Evolutionary conservation across 1,284 basidiomycete genomes (phyloP), one percentile per base, ranked within the genome.

Genomic region (Lentinula novae-zelandiae): DNA sequence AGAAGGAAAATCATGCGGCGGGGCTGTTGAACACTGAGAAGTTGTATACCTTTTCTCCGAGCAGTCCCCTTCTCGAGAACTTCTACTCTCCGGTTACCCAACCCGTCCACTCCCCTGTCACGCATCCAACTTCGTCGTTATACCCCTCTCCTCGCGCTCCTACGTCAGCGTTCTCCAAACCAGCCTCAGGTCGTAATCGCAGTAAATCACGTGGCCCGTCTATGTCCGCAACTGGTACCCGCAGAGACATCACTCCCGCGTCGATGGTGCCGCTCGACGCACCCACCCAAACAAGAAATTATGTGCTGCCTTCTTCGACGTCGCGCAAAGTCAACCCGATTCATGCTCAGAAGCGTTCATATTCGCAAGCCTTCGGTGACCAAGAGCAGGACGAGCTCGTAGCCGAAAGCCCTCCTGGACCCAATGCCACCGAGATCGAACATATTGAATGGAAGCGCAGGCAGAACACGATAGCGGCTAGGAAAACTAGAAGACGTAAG

Each of bases 401-500:
- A 33, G 65, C 67, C 20, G 57, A 58, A 31, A 63, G 57, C n/a
- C 42, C 55, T 49, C 65, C 76, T n/a, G 72, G 72, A 5, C 73
- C 75, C 46, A 73, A 75, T 61, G 73, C 73, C 42, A 76, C 75
- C 0, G 86, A 84, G 70, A 71, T 81, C 65, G 81, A 87, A 64
- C 83, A 85, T 60, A 92, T 93, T 66, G 89, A 87, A 72, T 78
- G 78, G 34, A 93, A 93, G 80, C 82, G 91, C 49, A 79, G 87
- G 2, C 87, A 90, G 71, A 93, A 93, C 71, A 93, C 91, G 1
- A 72, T 93, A 7, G 92, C 91, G 0, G 92, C 91, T 34, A 79
- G 91, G 5, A 81, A 87, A 58, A 86, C 83, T 66, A 78, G 91
- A 10, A 86, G 86, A 80, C 81, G 91, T 49, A 93, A 93, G 79